phyloP scores from a whole-genome alignment of 1,284 basidiomycete species.

The Rhodotorula sp. region DNA sequence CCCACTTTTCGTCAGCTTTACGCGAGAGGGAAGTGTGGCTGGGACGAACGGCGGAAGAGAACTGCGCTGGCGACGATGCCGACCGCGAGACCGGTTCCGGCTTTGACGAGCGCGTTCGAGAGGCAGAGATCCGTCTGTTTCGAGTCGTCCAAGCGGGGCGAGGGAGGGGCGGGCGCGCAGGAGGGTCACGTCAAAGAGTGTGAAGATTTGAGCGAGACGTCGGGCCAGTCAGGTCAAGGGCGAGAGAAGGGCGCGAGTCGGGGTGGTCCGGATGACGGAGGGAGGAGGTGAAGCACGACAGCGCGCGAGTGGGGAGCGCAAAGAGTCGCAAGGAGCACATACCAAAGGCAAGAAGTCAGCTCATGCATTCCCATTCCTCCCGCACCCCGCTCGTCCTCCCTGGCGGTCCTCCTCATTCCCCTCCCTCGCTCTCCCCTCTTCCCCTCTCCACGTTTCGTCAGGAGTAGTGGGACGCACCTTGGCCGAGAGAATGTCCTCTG shows the following conservation, averaged over 20 bases:
- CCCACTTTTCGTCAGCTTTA: too few relatives aligned
- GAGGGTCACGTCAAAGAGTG: background rate
- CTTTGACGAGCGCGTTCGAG: constrained; percentile 58
- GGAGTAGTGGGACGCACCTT: constrained; percentile 23
- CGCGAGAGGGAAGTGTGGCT: background rate
- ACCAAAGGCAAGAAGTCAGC: background rate
- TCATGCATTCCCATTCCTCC: background rate
- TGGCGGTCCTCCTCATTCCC: too few relatives aligned
- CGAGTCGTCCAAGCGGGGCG: background rate
- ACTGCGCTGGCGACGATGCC: constrained; percentile 93
- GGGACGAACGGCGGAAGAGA: constrained; percentile 80
- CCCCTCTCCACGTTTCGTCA: background rate
- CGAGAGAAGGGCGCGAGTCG: background rate
- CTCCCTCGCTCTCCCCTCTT: background rate
- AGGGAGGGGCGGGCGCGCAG: background rate
- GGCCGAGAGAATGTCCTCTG: constrained; percentile 37
- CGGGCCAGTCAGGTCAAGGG: background rate
- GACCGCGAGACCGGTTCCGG: constrained; percentile 89
- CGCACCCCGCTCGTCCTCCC: background rate
- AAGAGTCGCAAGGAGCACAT: background rate
- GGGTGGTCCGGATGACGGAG: constrained; percentile 1
- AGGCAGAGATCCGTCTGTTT: constrained; percentile 46
- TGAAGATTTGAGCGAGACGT: too few relatives aligned
- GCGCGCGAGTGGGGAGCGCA: background rate
- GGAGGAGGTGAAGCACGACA: too few relatives aligned